Evolutionary conservation across 352 stramenopile genomes (phyloP), one percentile per base, ranked within the genome.

Genomic region (Phytopythium litorale): DNA sequence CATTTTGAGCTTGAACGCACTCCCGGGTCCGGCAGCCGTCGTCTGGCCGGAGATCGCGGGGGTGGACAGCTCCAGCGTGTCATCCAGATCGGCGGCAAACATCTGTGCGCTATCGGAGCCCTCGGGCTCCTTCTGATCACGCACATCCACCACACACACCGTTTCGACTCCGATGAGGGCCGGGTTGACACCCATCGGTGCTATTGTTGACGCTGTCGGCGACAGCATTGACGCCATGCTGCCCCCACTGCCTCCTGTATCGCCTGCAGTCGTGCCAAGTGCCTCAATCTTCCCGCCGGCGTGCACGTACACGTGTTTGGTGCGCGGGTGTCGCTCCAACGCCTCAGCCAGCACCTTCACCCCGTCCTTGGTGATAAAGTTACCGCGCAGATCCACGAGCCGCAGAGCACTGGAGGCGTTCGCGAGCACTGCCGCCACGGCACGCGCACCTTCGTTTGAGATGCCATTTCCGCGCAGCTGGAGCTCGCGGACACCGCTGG

Each of bases 221-320:
- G 73, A 72, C 4, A 71, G 70, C n/a, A 67, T 40, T n/a, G 71
- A 64, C 13, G 66, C 21, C 53, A 58, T 15, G 8, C 45, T 30
- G 21, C 45, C 9, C 15, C 21, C 35, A 21, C 38, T 42, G 79
- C 50, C 40, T 62, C 45, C 21, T 7, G 28, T 7, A 7, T 56
- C 51, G 51, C 32, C 35, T 4, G 64, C 73, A 13, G 78, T 89
- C 11, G 89, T 92, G 2, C 93, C 94, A 3, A 98, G 73, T 3
- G 94, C 94, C 72, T 98, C 96, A 46, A 98, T 98, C 76, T 98
- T 98, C 15, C 92, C 94, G 19, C 91, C 93, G 3, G 92, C 91
- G 60, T 99, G 96, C 7, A 99, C 94, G 69, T 98, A 98, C 48
- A 99, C 95, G 72, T 99, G 96, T 48, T 96, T 91, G 33, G 97